A percentile compares a stretch with the other conserved stretches of the same genome.
Evolutionary conservation across 2,329 filamentous ascomycete species (phyloP).

Genomic region (Claviceps pazoutovae): DNA sequence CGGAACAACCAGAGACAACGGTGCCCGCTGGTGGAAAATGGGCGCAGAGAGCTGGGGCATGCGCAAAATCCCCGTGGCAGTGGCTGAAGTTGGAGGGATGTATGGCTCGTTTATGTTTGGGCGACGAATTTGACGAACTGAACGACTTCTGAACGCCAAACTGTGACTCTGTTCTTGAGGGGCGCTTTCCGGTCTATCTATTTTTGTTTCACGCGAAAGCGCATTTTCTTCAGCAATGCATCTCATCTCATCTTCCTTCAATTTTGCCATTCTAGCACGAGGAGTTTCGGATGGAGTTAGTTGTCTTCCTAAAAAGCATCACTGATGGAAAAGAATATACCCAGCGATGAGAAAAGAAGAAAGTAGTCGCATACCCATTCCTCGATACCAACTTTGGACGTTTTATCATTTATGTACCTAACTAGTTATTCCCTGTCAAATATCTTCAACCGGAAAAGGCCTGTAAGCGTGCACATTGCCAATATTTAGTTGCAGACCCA

Average conservation of each 20-base stretch:
- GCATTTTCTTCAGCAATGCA: not conserved
- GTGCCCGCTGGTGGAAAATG: constrained; percentile 66
- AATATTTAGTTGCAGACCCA: no score
- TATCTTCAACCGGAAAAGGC: no score
- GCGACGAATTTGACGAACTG: constrained; percentile 33
- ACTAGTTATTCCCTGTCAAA: not conserved
- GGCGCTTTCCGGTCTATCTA: not conserved
- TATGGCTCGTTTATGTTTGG: constrained; percentile 65
- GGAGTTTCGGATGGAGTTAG: constrained; percentile 6
- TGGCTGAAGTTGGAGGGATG: constrained; percentile 84
- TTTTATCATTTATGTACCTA: not conserved
- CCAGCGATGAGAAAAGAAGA: not conserved
- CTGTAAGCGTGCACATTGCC: no score
- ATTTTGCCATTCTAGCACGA: not conserved
- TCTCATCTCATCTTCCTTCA: constrained; percentile 8
- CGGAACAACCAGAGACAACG: constrained; percentile 20
- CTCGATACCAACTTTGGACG: constrained; percentile 2
- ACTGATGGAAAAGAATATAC: not conserved
- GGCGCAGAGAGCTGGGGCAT: constrained; percentile 75
- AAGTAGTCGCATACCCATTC: not conserved
- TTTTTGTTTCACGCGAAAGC: not conserved
- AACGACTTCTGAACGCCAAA: not conserved
- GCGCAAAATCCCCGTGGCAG: constrained; percentile 81
- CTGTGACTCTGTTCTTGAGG: not conserved
- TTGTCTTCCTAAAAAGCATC: not conserved